Base-by-base conservation (phyloP, 202 grass and related monocot species). In the Dendrocalamus latiflorus region DNA sequence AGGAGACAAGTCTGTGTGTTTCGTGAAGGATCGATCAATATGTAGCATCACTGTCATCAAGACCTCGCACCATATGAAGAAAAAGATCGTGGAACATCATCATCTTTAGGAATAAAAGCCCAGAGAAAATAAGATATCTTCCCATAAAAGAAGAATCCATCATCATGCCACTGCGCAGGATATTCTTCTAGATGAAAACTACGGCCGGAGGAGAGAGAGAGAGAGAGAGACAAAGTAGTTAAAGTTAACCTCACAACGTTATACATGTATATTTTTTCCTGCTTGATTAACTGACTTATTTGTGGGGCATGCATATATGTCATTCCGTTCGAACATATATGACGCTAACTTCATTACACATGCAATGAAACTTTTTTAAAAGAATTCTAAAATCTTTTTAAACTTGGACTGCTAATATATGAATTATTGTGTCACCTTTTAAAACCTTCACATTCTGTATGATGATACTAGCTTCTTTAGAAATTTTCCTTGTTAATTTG, bases 141-240 rank as follows among this genome's bases (percentile, higher is more conserved):
- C 41, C 43, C 6, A 5, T n/a, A 42, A 74, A 70, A 70, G 53
- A 42, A 62, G 42, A 79, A 63, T 65, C 16, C 58, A 65, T 56
- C 68, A 66, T 80, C 38, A 65, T 86, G 57, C 33, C 38, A 26
- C 4, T 33, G 42, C 15, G 2, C 33, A 78, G 25, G 4, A 39
- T 70, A 64, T 25, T 43, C 76, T 72, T 86, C 76, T 86, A 86
- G 84, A 33, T 80, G 68, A 57, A 74, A 86, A 86, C 24, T 45
- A 78, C 11, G 16, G 30, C 20, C 54, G 33, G 24, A 42, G 2
- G 47, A 44, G 26, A 70, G 44, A 28, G 18, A 58, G 24, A 69
- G 18, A 58, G 26, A 70, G 44, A 28, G 25, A 59, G 24, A 69
- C 24, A 20, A 11, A 53, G 47, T 36, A 63, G 9, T 10, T 16